Evolutionary conservation across 2,329 filamentous ascomycete species (phyloP).

Genomic region (Furcasterigmium sp.): DNA sequence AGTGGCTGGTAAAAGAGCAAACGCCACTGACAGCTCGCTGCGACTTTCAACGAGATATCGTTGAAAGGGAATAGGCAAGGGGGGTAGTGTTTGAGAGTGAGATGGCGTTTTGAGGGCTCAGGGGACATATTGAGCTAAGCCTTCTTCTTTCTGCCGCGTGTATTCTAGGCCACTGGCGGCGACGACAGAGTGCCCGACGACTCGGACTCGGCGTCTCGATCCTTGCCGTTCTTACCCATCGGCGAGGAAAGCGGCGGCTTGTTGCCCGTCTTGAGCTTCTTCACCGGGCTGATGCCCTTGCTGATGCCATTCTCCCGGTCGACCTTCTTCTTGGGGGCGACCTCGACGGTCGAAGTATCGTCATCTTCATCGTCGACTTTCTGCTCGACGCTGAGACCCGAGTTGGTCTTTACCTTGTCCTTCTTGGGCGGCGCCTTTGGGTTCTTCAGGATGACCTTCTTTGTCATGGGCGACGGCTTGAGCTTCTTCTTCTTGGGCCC

Average conservation of each 20-base stretch:
- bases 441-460: conserved; percentile 52
- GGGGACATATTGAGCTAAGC: too few relatives aligned
- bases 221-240: conserved; percentile 42
- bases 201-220: conserved; percentile 48
- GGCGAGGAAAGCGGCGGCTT: conserved; percentile 45
- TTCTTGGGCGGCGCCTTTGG: conserved; percentile 41
- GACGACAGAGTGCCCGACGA: conserved; percentile 53
- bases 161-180: conserved; percentile 27
- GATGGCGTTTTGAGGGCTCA: too few relatives aligned
- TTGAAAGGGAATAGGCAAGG: too few relatives aligned
- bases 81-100: too few relatives aligned
- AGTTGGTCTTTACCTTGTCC: conserved; percentile 48
- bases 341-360: conserved; percentile 17
- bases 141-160: too few relatives aligned
- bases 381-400: conserved; percentile 45
- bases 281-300: conserved; percentile 33
- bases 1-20: too few relatives aligned
- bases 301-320: conserved; percentile 11
- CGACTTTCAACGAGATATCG: too few relatives aligned
- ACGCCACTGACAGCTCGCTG: too few relatives aligned
- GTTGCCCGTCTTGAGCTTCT: conserved; percentile 32
- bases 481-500: conserved; percentile 54
- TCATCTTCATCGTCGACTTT: conserved; percentile 23
- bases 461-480: conserved; percentile 41
- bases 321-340: conserved; percentile 27